phyloP scores from a whole-genome alignment of 192 early-diverging fungal species.

The Podila horticola region DNA sequence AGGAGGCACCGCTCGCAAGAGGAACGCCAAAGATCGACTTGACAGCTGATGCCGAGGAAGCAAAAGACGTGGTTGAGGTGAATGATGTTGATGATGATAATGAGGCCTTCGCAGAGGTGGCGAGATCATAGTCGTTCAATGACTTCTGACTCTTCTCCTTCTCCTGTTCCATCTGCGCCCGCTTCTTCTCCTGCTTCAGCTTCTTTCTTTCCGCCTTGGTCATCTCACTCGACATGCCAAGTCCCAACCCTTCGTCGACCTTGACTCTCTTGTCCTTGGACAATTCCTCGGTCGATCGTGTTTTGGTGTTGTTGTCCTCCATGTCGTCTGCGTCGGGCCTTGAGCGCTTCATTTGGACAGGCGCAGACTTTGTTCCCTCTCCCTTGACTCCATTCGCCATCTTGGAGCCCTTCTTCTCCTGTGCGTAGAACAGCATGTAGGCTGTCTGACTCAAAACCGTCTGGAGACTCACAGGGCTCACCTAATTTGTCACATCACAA shows the following conservation, averaged over 20 bases:
- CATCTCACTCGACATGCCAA: background rate
- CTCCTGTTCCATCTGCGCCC: slow-evolving; percentile 23
- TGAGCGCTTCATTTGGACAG: slow-evolving; percentile 14
- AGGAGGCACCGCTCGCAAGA: background rate
- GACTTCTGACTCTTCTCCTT: slow-evolving; percentile 1
- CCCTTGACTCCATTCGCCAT: background rate
- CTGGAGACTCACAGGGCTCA: slow-evolving; percentile 72
- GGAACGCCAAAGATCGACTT: background rate
- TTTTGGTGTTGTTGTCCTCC: slow-evolving; percentile 31
- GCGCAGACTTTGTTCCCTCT: slow-evolving; percentile 5
- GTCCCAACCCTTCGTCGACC: background rate
- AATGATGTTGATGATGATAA: background rate
- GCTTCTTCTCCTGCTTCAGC: slow-evolving; percentile 37
- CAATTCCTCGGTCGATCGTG: slow-evolving; percentile 7
- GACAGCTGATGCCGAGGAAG: background rate
- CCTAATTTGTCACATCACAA: background rate
- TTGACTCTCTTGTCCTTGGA: slow-evolving; percentile 35
- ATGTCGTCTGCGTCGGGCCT: slow-evolving; percentile 14
- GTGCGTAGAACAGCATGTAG: slow-evolving; percentile 88
- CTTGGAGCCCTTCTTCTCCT: slow-evolving; percentile 25
- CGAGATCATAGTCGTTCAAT: slow-evolving; percentile 37
- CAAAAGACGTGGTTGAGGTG: background rate
- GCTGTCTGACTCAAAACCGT: slow-evolving; percentile 79
- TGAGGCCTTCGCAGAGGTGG: slow-evolving; percentile 1
- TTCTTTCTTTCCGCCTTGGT: slow-evolving; percentile 32